Conservation (phyloP, 768 basidiomycete genomes). For the Pulveroboletus frians region DNA sequence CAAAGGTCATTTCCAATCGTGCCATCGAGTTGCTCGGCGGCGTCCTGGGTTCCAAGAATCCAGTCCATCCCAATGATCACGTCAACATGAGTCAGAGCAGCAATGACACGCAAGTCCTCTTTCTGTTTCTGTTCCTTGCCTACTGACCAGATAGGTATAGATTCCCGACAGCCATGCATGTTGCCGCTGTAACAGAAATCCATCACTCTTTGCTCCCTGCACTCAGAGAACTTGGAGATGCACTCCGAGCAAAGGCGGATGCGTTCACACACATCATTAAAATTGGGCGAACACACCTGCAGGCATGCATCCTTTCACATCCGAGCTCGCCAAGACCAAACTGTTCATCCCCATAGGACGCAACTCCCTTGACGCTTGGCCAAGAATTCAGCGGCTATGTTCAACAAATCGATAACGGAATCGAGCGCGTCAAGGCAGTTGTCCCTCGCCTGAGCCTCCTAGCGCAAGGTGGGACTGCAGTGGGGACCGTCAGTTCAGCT, state of each 20-base stretch:
- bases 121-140: not conserved
- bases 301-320: conserved; percentile 37
- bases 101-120: conserved; percentile 81
- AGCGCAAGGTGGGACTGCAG: conserved; percentile 97
- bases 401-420: conserved; percentile 87
- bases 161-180: conserved; percentile 99
- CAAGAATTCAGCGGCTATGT: conserved; percentile 99
- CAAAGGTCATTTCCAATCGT: conserved; percentile 92
- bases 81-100: conserved; percentile 99
- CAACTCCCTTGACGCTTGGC: conserved; percentile 93
- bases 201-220: conserved; percentile 77
- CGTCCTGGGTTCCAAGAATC: conserved; percentile 90
- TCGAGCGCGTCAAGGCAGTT: conserved; percentile 74
- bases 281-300: conserved; percentile 95
- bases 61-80: conserved; percentile 99
- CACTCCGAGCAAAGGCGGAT: conserved; percentile 75
- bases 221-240: conserved; percentile 75
- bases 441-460: conserved; percentile 83
- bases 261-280: conserved; percentile 92
- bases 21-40: conserved; percentile 97
- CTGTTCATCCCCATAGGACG: conserved; percentile 55
- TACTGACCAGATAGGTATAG: conserved; percentile 35
- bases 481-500: conserved; percentile 73
- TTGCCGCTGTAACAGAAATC: conserved; percentile 91
- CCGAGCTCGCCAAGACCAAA: not conserved